Percentiles rank a stretch among this genome's conserved stretches.
Conservation (phyloP, 2,329 filamentous ascomycete genomes). For the Phyllosticta capitalensis region DNA sequence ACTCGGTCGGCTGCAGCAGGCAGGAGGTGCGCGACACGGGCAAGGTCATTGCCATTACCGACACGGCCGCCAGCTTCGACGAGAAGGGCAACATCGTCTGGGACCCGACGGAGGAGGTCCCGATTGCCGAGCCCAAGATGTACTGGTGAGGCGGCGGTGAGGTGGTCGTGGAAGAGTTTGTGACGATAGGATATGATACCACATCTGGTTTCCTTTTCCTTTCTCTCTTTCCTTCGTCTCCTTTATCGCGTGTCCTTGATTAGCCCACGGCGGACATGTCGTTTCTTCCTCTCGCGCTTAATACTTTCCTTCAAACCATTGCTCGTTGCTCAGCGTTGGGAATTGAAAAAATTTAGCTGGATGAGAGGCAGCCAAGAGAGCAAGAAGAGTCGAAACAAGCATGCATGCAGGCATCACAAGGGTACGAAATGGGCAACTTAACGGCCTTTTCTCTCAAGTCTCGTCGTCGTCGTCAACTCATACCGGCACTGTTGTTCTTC, state of each 20-base stretch:
- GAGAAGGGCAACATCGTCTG: slow-evolving; percentile 34
- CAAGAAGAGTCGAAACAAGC: too few species aligned
- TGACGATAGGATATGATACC: not conserved
- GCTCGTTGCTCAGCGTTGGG: too few species aligned
- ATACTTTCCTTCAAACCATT: too few species aligned
- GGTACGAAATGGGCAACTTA: too few species aligned
- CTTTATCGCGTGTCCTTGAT: too few species aligned
- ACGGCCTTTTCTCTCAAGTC: too few species aligned
- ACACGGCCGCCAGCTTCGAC: slow-evolving; percentile 37
- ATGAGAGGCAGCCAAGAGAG: too few species aligned
- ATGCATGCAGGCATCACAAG: too few species aligned
- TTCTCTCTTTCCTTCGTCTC: not conserved
- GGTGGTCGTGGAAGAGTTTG: not conserved
- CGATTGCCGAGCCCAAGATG: slow-evolving; percentile 11
- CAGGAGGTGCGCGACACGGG: slow-evolving; percentile 35
- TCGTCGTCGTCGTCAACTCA: too few species aligned
- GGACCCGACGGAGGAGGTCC: slow-evolving; percentile 7
- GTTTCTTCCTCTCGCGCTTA: too few species aligned
- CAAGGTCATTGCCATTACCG: slow-evolving; percentile 29
- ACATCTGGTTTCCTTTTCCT: not conserved
- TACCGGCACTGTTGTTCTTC: not conserved
- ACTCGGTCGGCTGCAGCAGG: slow-evolving; percentile 34
- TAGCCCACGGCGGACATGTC: too few species aligned
- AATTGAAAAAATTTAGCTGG: too few species aligned
- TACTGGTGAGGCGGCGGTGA: not conserved